A percentile compares a stretch with the other conserved stretches of the same genome.
Conservation (phyloP, 139 green algal genomes). For the Pleodorina starrii region DNA sequence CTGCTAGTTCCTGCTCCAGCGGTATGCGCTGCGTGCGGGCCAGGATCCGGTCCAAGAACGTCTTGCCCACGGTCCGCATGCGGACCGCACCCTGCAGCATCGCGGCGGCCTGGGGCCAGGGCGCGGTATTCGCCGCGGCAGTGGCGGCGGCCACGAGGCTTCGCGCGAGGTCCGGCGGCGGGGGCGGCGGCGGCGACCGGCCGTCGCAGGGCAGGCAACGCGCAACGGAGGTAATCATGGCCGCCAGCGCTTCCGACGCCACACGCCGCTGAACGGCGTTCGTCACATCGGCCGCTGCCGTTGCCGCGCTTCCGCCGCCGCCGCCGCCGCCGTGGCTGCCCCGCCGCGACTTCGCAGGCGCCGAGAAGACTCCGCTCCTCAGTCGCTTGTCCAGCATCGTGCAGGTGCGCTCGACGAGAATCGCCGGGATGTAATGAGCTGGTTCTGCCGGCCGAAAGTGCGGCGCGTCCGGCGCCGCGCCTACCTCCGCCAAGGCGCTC, state of each 20-base stretch:
- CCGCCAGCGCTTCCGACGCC: not conserved
- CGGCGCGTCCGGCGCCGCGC: too few relatives aligned
- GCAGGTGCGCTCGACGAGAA: constrained; percentile 1
- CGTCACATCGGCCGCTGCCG: not conserved
- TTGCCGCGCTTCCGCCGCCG: not conserved
- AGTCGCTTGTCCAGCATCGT: constrained; percentile 20
- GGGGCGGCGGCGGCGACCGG: not conserved
- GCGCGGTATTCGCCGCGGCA: not conserved
- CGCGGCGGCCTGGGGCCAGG: not conserved
- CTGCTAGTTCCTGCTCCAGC: not conserved
- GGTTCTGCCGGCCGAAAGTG: too few relatives aligned
- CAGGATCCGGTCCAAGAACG: not conserved
- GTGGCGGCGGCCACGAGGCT: constrained; percentile 16
- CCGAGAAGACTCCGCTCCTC: not conserved
- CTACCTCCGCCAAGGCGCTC: not conserved
- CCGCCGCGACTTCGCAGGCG: not conserved
- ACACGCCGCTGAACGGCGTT: not conserved
- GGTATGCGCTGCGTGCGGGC: not conserved
- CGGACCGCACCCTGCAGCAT: not conserved
- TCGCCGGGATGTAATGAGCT: not conserved
- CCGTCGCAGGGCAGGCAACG: not conserved
- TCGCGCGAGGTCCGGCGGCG: constrained; percentile 19
- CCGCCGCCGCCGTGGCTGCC: not conserved
- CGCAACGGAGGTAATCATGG: not conserved
- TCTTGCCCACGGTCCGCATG: not conserved